Base-by-base conservation (phyloP, 2,329 filamentous ascomycete genomes). In the Penicillium rolfsii region DNA sequence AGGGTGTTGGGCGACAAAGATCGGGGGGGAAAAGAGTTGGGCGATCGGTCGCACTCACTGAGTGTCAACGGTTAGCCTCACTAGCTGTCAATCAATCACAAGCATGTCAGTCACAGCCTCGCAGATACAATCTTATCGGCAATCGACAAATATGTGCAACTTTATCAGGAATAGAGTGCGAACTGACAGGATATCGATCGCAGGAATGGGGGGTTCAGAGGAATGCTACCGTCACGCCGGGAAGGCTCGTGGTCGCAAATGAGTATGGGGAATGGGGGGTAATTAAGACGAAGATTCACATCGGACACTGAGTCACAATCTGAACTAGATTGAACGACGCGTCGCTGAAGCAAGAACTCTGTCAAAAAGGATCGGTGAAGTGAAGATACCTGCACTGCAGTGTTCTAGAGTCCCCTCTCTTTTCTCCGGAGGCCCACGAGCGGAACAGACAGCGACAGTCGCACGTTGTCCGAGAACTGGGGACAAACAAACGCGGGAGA, bases 381-480 rank as follows among this genome's bases (percentile, higher is more conserved):
- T 52, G 55, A 61, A 64, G 60, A 60, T 67, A 70, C 68, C 73
- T 74, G 72, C 73, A 61, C 72, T 68, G 73, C 72, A 74, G 64
- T 63, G 59, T 65, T 68, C 63, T 50, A 59, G 46, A 65, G 64
- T 64, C 61, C 63, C 68, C 67, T 64, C 65, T 64, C 64, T 64
- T 60, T 60, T 66, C 66, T 65, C 65, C 61, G 63, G 59, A 22
- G 62, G 61, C 66, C 63, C 63, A 64, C 68, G 61, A 59, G 55
- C 62, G 57, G 24, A 30, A n/a, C 22, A 41, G 50, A 11, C 14
- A 40, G 35, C 19, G 38, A 41, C 26, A 24, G 50, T 53, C 50
- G 26, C 69, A 70, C 64, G 68, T 66, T 68, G 65, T 55, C 55
- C 64, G 52, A 54, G 59, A 63, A 63, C 58, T 56, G 48, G 57